phyloP scores from a whole-genome alignment of 2,329 filamentous ascomycete species.

The Fusarium anguioides region DNA sequence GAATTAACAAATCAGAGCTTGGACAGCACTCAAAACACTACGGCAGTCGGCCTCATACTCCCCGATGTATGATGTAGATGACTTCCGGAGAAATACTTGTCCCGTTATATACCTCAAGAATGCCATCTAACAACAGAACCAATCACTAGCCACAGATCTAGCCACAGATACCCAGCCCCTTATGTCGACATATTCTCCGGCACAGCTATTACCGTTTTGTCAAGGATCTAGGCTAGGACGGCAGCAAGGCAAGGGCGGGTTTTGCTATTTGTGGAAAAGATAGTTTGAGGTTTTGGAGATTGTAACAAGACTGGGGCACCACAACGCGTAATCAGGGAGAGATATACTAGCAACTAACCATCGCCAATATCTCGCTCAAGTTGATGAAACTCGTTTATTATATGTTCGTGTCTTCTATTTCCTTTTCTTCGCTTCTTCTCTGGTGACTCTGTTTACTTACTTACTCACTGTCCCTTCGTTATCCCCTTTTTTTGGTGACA shows the following conservation, averaged over 20 bases:
- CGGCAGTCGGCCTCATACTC: constrained; percentile 12
- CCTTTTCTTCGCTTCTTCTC: background rate
- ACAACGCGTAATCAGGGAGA: constrained; percentile 39
- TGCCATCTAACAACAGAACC: background rate
- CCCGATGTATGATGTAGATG: constrained; percentile 5
- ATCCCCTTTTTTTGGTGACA: constrained; percentile 9
- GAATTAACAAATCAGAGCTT: constrained; percentile 21
- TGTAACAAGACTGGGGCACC: constrained; percentile 8
- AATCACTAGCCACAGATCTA: constrained; percentile 17
- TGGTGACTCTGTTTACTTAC: background rate
- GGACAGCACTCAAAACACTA: background rate
- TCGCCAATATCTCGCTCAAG: background rate
- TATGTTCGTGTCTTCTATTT: background rate
- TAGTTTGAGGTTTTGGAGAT: constrained; percentile 36
- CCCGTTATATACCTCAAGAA: background rate
- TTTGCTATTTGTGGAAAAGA: constrained; percentile 30
- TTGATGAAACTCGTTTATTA: background rate
- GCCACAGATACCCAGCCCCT: constrained; percentile 20
- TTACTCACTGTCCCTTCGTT: background rate
- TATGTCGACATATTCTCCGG: background rate
- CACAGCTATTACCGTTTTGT: no score
- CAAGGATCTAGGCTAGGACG: background rate
- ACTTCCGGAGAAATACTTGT: constrained; percentile 28
- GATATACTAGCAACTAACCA: background rate
- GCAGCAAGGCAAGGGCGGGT: background rate